Base-by-base conservation (phyloP, 768 basidiomycete species). In the Agaricus sinodeliciosus region DNA sequence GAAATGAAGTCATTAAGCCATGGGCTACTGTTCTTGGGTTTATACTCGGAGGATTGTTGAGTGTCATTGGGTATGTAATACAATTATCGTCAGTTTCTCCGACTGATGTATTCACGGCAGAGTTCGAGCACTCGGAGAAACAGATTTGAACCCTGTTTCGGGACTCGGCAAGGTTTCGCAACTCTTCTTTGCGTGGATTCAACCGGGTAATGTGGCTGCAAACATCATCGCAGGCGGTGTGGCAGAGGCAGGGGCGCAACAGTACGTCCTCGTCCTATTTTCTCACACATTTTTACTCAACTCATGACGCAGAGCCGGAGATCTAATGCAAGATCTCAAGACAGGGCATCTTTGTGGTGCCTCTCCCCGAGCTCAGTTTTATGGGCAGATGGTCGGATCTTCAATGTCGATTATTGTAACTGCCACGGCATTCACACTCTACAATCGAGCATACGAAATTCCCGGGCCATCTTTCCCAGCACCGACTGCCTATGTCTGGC, bases 291-390 rank as follows among this genome's bases (percentile, higher is more conserved):
- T n/a, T 18, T 34, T 6, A 22, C 22, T 34, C 44, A 3, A 49
- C 12, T 34, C 15, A 19, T 12, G 46, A 8, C 55, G 36, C 58
- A 94, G 90, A 66, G 93, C 94, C 6, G 95, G 94, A 13, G 95
- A 98, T 64, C 80, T 97, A 8, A 97, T 98, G 95, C 95, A 98
- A 71, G 95, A 98, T 68, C 73, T 98, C 55, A 98, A 98, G 71
- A 96, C 95, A 2, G 95, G 95, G 0, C 91, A 96, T 66, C 72
- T 98, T n/a, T 80, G 91, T 50, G 80, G 78, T 57, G 94, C 94
- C 8, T 94, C 93, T 19, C 95, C 95, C 43, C 77, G 91, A 60
- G 91, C 92, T 2, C 95, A 95, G 63, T 96, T 97, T 65, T 94
- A 85, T 60, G 91, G 92, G 8, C 92, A 98, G 66, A 73, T 98